phyloP scores from a whole-genome alignment of 2,329 filamentous ascomycete genomes.

The Xylariaceae sp. region DNA sequence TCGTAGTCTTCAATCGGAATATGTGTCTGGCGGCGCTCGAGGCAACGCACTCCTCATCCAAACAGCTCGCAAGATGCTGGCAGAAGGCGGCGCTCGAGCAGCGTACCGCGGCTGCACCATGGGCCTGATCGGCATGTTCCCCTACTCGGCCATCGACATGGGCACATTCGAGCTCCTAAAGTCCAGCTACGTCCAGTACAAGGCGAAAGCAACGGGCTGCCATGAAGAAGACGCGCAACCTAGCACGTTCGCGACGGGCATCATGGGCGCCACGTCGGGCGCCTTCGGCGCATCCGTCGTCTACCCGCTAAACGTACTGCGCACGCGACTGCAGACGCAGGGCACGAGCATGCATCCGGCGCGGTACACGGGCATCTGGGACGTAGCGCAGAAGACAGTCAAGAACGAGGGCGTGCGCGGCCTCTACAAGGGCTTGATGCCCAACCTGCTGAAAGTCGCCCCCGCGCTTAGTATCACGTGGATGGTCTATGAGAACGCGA shows the following conservation, averaged over 20 bases:
- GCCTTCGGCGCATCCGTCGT: conserved; percentile 90
- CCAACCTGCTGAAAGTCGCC: conserved; percentile 92
- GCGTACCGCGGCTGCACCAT: conserved; percentile 93
- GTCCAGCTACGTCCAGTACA: conserved; percentile 61
- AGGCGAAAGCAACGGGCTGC: conserved; percentile 62
- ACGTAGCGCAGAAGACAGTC: conserved; percentile 80
- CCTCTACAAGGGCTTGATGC: conserved; percentile 90
- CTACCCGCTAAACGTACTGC: conserved; percentile 89
- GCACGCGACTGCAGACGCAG: conserved; percentile 88
- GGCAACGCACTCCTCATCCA: conserved; percentile 78
- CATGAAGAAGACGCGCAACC: conserved; percentile 80
- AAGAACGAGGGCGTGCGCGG: conserved; percentile 77
- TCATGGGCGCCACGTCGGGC: conserved; percentile 86
- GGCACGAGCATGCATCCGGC: conserved; percentile 86
- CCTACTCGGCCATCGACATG: conserved; percentile 94
- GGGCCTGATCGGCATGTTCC: conserved; percentile 93
- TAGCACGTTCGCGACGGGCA: conserved; percentile 76
- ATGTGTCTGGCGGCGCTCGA: conserved; percentile 74
- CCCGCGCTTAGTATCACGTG: conserved; percentile 94
- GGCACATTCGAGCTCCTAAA: conserved; percentile 94
- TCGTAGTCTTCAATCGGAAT: conserved; percentile 85
- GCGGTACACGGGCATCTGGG: conserved; percentile 85
- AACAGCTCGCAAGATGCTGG: conserved; percentile 83
- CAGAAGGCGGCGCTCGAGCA: conserved; percentile 63
- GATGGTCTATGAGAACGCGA: conserved; percentile 87